Base-by-base conservation (phyloP, 352 stramenopile genomes). In the Pelagophyceae sp. region DNA sequence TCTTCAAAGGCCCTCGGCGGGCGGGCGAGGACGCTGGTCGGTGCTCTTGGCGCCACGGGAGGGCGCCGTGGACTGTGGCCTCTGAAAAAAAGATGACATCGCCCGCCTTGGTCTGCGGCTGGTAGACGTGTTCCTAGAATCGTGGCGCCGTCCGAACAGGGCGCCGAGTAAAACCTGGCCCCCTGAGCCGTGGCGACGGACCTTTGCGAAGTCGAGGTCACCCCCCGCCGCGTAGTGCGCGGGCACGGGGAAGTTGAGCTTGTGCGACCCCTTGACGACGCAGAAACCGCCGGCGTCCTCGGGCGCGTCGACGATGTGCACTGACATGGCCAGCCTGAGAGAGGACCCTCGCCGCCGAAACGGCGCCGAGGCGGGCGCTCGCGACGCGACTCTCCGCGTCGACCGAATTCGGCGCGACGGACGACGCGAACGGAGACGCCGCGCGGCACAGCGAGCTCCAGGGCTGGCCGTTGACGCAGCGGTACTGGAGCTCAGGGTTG, bases 71-170 rank as follows among this genome's bases (percentile, higher is more conserved):
- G 0, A 93, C 85, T 0, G 88, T 93, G 0, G 87, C 88, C 76
- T 93, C 88, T 27, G 76, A 85, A 77, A 92, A 93, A 6, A 93
- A 70, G 32, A 93, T 82, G 0, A 92, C 88, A 82, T 93, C 88
- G 27, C 88, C 88, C n/a, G 87, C 85, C 76, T 90, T 88, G 23
- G 85, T 91, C 27, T 72, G 80, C 25, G 86, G 85, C 81, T 93
- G 88, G 27, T 85, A 70, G 54, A 92, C 87, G 77, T 80, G 89
- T 61, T 90, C 85, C 38, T 69, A n/a, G n/a, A n/a, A n/a, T n/a
- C n/a, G n/a, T n/a, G n/a, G n/a, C n/a, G n/a, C n/a, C n/a, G n/a
- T n/a, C n/a, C n/a, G n/a, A n/a, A n/a, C n/a, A n/a, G n/a, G n/a
- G n/a, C n/a, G n/a, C n/a, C n/a, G n/a, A n/a, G n/a, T n/a, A n/a